Conservation (phyloP, 2,329 filamentous ascomycete genomes). For the Fusarium hainanense region DNA sequence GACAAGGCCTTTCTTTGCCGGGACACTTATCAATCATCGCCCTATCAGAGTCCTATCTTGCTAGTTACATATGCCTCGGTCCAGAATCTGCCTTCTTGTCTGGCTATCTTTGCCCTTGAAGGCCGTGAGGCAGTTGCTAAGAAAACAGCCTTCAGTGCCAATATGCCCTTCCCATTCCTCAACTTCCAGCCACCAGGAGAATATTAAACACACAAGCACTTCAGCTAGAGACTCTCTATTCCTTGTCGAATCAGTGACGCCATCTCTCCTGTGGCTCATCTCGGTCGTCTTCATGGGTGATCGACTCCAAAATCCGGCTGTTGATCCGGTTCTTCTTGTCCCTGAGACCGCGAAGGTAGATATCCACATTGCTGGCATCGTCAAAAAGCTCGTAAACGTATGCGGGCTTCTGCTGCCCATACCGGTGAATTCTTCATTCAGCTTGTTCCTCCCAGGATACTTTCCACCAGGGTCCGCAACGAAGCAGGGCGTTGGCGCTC, state of each 20-base stretch:
- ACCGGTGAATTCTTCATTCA: not conserved
- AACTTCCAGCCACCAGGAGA: not conserved
- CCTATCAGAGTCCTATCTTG: too few species aligned
- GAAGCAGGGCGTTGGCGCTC: not conserved
- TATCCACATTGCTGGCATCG: not conserved
- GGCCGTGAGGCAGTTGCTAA: too few species aligned
- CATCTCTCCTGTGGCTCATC: not conserved
- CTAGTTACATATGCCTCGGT: too few species aligned
- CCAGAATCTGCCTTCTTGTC: too few species aligned
- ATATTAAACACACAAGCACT: not conserved
- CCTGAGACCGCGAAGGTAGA: not conserved
- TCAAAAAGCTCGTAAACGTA: not conserved
- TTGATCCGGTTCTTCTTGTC: not conserved
- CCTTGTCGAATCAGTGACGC: not conserved
- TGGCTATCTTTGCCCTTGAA: too few species aligned
- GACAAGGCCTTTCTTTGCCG: too few species aligned
- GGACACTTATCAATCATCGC: too few species aligned
- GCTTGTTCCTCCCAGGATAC: not conserved
- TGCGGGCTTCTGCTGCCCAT: not conserved
- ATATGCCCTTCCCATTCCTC: not conserved
- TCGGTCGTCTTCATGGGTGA: not conserved
- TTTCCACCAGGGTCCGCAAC: not conserved
- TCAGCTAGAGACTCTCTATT: not conserved
- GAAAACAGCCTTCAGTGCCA: not conserved
- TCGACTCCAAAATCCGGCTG: not conserved